Conservation (phyloP, 2,329 filamentous ascomycete genomes). For the Aspergillus melleus region DNA sequence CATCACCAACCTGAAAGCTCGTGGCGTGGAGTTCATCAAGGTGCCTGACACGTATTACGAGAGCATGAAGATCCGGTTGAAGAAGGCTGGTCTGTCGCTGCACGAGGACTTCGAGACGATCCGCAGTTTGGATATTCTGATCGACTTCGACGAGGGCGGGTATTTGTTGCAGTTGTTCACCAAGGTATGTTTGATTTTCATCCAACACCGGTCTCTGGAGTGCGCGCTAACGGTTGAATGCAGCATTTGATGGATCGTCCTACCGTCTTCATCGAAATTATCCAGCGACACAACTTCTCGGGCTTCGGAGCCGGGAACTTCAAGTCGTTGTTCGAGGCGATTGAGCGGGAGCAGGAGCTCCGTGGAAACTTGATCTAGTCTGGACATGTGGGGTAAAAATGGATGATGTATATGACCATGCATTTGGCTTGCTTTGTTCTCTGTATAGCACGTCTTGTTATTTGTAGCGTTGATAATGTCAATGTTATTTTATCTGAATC, state of each 20-base stretch:
- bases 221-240: constrained; percentile 6
- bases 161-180: constrained; percentile 78
- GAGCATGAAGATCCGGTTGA: constrained; percentile 71
- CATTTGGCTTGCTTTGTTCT: not conserved
- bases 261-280: constrained; percentile 95
- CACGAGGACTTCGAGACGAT: constrained; percentile 79
- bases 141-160: constrained; percentile 91
- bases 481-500: not conserved
- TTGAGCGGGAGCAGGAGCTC: constrained; percentile 86
- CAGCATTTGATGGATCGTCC: constrained; percentile 86
- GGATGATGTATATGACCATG: not conserved
- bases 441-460: not conserved
- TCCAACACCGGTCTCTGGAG: not conserved
- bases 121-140: constrained; percentile 77
- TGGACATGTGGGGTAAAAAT: not conserved
- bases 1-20: constrained; percentile 75
- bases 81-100: constrained; percentile 60
- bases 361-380: constrained; percentile 68
- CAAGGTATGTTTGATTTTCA: constrained; percentile 47
- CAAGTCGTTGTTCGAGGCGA: constrained; percentile 91
- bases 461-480: not conserved
- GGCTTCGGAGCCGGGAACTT: constrained; percentile 96
- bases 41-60: constrained; percentile 87
- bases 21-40: constrained; percentile 89
- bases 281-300: constrained; percentile 85